phyloP scores from a whole-genome alignment of 805 yeast genomes.

The Clavispora fructus region DNA sequence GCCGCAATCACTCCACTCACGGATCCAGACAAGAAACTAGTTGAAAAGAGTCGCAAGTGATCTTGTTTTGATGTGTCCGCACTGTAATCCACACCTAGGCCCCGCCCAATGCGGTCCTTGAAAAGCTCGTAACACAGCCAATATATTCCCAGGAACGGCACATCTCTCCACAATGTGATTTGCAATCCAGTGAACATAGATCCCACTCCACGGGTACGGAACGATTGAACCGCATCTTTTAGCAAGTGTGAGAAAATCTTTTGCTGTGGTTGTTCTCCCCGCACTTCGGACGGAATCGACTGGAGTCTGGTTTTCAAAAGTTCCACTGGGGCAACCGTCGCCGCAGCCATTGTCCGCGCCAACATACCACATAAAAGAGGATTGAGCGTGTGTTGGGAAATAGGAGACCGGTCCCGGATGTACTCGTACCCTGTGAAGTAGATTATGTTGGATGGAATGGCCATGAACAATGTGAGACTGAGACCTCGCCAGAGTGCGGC shows the following conservation, averaged over 20 bases:
- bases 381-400: conserved; percentile 46
- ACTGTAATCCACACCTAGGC: conserved; percentile 20
- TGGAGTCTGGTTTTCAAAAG: conserved; percentile 83
- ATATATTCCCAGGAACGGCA: conserved; percentile 91
- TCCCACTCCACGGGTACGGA: conserved; percentile 50
- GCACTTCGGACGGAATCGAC: conserved; percentile 57
- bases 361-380: conserved; percentile 82
- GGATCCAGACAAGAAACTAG: conserved; percentile 78
- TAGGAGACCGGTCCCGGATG: conserved; percentile 63
- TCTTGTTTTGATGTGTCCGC: conserved; percentile 11
- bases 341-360: conserved; percentile 80
- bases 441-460: conserved; percentile 87
- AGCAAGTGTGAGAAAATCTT: conserved; percentile 42
- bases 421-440: conserved; percentile 93
- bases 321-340: conserved; percentile 83
- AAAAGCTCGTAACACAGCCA: conserved; percentile 79
- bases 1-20: conserved; percentile 84
- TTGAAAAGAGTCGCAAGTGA: conserved; percentile 45
- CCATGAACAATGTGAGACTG: conserved; percentile 76
- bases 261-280: conserved; percentile 19
- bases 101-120: conserved; percentile 22
- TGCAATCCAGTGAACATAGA: conserved; percentile 80
- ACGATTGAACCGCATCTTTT: conserved; percentile 47
- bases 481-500: conserved; percentile 85
- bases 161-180: conserved; percentile 93